A percentile compares a stretch with the other conserved stretches of the same genome.
Conservation (phyloP, 768 basidiomycete genomes). For the Agaricus blazei region DNA sequence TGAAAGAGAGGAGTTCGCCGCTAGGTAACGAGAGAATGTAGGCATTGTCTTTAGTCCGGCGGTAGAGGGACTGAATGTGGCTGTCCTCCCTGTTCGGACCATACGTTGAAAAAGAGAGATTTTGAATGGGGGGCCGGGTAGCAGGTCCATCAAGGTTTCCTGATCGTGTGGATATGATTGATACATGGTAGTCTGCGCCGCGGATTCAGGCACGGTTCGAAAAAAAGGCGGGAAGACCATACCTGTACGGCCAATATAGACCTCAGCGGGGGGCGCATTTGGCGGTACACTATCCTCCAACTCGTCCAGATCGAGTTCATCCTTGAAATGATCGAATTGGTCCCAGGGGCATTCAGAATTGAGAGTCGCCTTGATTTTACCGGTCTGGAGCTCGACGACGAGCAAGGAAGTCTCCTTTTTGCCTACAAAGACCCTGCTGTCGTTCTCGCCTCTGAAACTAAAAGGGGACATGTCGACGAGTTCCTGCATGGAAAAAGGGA, state of each 20-base stretch:
- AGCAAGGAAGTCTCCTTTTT: slow-evolving; percentile 84
- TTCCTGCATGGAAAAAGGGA: slow-evolving; percentile 89
- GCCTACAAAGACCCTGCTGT: slow-evolving; percentile 78
- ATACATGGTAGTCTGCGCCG: slow-evolving; percentile 76
- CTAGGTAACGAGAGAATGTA: slow-evolving; percentile 81
- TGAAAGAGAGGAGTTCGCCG: slow-evolving; percentile 77
- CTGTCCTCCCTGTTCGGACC: slow-evolving; percentile 89
- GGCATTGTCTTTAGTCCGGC: slow-evolving; percentile 67
- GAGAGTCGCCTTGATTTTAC: slow-evolving; percentile 69
- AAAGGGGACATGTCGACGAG: slow-evolving; percentile 91
- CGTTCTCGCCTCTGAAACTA: slow-evolving; percentile 55
- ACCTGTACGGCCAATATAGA: slow-evolving; percentile 51
- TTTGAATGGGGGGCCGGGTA: slow-evolving; percentile 48
- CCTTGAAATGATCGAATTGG: slow-evolving; percentile 49
- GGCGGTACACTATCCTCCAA: slow-evolving; percentile 38
- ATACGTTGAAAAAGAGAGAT: slow-evolving; percentile 86
- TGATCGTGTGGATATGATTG: slow-evolving; percentile 61
- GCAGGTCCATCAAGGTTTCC: slow-evolving; percentile 19
- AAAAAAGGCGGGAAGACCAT: not conserved
- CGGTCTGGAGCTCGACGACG: slow-evolving; percentile 73
- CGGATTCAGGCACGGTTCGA: slow-evolving; percentile 9
- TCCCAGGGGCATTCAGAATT: slow-evolving; percentile 79
- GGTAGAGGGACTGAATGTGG: slow-evolving; percentile 66
- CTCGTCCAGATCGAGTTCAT: slow-evolving; percentile 39
- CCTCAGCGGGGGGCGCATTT: slow-evolving; percentile 34